phyloP scores from a whole-genome alignment of 2,329 filamentous ascomycete genomes.

The Ophiostoma ulmi region DNA sequence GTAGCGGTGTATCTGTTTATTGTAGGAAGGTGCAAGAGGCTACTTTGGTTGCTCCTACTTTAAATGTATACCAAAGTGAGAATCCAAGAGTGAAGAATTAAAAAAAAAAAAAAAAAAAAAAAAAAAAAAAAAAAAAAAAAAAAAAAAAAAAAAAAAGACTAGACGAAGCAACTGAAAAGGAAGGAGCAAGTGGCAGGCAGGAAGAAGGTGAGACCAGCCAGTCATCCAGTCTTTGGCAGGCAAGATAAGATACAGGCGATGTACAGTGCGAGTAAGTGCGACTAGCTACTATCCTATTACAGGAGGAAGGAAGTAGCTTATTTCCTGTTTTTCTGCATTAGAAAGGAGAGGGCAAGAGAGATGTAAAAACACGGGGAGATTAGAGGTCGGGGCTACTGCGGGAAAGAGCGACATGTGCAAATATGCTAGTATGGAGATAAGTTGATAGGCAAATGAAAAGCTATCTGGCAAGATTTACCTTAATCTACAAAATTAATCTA shows the following conservation, averaged over 20 bases:
- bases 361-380: conserved; percentile 6
- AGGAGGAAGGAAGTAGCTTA: not conserved
- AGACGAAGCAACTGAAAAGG: not conserved
- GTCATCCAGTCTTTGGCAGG: not conserved
- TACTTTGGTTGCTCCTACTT: not conserved
- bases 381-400: conserved; percentile 7
- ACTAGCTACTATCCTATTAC: not conserved
- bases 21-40: not conserved
- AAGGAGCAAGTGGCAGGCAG: not conserved
- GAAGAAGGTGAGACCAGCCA: too few species aligned
- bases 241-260: not conserved
- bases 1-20: not conserved
- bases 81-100: not conserved
- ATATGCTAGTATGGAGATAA: not conserved
- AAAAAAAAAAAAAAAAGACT: too few species aligned
- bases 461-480: not conserved
- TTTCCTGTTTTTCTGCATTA: not conserved
- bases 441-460: not conserved
- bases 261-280: not conserved
- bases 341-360: not conserved
- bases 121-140: too few species aligned
- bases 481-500: not conserved
- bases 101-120: too few species aligned
- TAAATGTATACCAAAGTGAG: not conserved
- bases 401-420: conserved; percentile 5